These are phyloP conservation scores for Musa acuminata DNA, from an alignment of 176 grass and related monocot genomes.

Conservation along the genomic window DNA sequence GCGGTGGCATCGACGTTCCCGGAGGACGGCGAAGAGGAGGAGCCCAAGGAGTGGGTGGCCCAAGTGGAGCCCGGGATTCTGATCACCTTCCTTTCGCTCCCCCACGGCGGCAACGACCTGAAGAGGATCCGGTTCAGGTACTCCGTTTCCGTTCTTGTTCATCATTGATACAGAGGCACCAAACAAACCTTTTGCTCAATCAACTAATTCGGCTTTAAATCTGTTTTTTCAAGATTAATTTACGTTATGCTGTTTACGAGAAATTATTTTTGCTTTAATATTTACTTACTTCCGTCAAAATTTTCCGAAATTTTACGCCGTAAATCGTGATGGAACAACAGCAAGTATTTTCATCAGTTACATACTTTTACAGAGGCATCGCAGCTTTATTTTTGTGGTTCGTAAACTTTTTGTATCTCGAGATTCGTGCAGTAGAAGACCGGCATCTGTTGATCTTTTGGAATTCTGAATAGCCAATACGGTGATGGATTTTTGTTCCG, in stretches of 20 bases:
- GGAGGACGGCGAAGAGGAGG: slow-evolving; percentile 41
- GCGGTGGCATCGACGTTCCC: background rate
- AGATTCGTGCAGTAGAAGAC: background rate
- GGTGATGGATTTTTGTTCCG: too few relatives aligned
- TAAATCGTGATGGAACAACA: background rate
- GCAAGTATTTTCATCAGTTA: background rate
- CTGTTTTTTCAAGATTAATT: too few relatives aligned
- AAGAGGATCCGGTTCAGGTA: slow-evolving; percentile 97
- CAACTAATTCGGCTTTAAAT: background rate
- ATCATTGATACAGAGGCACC: background rate
- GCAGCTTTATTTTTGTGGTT: background rate
- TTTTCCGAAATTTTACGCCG: background rate
- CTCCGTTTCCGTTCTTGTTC: background rate
- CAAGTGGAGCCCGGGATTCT: slow-evolving; percentile 94
- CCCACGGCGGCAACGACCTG: slow-evolving; percentile 88
- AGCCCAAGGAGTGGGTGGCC: slow-evolving; percentile 89
- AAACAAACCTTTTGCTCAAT: background rate
- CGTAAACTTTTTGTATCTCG: background rate
- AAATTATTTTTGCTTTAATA: too few relatives aligned
- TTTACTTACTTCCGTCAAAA: too few relatives aligned
- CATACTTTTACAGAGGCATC: background rate
- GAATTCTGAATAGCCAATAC: background rate
- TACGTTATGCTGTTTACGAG: too few relatives aligned
- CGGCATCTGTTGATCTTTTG: background rate
- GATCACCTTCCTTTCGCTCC: slow-evolving; percentile 82